Base-by-base conservation (phyloP, 176 grass and related monocot species). In the Puccinellia tenuiflora region DNA sequence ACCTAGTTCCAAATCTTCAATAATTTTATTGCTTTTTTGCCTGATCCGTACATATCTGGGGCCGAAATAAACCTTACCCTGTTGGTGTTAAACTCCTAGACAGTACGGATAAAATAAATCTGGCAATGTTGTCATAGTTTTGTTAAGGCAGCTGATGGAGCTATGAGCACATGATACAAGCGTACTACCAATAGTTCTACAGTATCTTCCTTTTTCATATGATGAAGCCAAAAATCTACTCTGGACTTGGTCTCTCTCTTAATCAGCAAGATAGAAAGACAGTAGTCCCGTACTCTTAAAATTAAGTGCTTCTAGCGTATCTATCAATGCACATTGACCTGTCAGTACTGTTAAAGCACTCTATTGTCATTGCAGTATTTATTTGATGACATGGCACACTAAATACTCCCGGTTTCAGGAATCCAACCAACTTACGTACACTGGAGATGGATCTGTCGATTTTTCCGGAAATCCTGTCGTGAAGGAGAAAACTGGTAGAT, bases 361-460 rank as follows among this genome's bases (percentile, higher is more conserved):
- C 25, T 47, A 18, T 76, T 11, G 52, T 71, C 26, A 11, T 5
- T n/a, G 9, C 5, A 7, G 14, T 53, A 17, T 82, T 67, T 76
- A 12, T 76, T 76, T 59, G 37, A 65, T 28, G 22, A 24, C 9
- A 74, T 72, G n/a, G n/a, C 21, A 29, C 29, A 25, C 21, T 75
- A 74, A 83, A 42, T 40, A 21, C 45, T 68, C 65, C 66, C 12
- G 22, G 24, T 81, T 64, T 82, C 74, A 97, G 94, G 86, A 85
- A 78, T 56, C 72, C 5, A 91, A 57, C 85, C 80, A 86, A 63
- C 73, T 79, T 79, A 66, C 86, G 14, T 97, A 75, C 68, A 91
- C 94, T 62, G 94, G 94, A 83, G 94, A 97, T 89, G 82, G 94
- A 78, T 97, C 94, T 30, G 91, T 97, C 15, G 88, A 97, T 39